phyloP scores from a whole-genome alignment of 495 filamentous ascomycete species.

The Penicillium simplicissimum region DNA sequence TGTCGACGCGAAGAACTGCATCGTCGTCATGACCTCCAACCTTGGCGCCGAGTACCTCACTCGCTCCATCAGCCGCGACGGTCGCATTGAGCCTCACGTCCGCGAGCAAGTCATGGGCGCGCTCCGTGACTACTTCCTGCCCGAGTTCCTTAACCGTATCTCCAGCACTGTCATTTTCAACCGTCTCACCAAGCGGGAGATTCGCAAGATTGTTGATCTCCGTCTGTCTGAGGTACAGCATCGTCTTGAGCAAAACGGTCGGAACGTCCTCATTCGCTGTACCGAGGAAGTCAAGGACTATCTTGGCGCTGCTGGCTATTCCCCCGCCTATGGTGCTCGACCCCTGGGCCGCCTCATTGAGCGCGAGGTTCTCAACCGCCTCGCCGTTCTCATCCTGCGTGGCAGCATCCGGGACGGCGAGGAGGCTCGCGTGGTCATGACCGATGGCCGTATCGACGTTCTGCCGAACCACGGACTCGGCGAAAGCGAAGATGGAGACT shows the following conservation, averaged over 20 bases:
- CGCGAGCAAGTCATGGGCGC: slow-evolving; percentile 85
- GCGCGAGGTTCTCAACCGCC: slow-evolving; percentile 89
- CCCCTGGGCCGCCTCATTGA: slow-evolving; percentile 88
- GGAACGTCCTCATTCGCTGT: slow-evolving; percentile 76
- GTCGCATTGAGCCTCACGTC: slow-evolving; percentile 84
- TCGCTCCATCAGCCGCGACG: slow-evolving; percentile 71
- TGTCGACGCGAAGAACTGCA: slow-evolving; percentile 95
- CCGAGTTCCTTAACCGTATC: slow-evolving; percentile 98
- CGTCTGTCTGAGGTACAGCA: slow-evolving; percentile 88
- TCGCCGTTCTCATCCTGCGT: slow-evolving; percentile 86
- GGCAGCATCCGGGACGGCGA: slow-evolving; percentile 86
- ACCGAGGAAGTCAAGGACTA: slow-evolving; percentile 85
- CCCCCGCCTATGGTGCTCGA: slow-evolving; percentile 88
- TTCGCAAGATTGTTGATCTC: slow-evolving; percentile 93
- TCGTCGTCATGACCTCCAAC: slow-evolving; percentile 99
- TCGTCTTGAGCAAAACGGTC: slow-evolving; percentile 74
- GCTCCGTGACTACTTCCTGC: slow-evolving; percentile 91
- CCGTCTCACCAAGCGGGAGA: slow-evolving; percentile 82
- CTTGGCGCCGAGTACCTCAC: slow-evolving; percentile 92
- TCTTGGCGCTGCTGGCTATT: slow-evolving; percentile 84
- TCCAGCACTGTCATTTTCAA: slow-evolving; percentile 97
- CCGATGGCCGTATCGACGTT: slow-evolving; percentile 73
- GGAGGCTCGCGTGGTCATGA: slow-evolving; percentile 72
- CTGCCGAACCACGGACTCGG: slow-evolving; percentile 74
- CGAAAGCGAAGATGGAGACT: slow-evolving; percentile 57